A percentile compares a stretch with the other conserved stretches of the same genome.
Evolutionary conservation across 805 yeast species (phyloP).

Genomic region (Metschnikowia rubicola): DNA sequence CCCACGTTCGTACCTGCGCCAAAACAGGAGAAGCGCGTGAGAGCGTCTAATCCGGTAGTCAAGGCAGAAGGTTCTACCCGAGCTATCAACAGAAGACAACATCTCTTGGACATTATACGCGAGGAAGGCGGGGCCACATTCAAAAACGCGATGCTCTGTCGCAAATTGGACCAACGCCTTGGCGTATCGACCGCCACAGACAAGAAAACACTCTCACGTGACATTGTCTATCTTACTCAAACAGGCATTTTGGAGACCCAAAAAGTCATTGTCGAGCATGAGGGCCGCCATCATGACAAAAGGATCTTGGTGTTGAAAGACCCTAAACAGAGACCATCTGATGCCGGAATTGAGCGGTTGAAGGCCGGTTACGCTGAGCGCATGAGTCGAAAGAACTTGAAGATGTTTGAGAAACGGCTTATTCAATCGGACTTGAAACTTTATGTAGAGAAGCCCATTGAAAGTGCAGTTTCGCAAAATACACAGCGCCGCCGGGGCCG

Average conservation of each 20-base stretch:
- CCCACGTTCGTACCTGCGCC: constrained; percentile 10
- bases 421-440: constrained; percentile 15
- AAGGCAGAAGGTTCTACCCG: constrained; percentile 23
- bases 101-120: constrained; percentile 27
- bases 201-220: constrained; percentile 38
- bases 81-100: constrained; percentile 28
- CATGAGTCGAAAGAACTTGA: constrained; percentile 9
- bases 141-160: constrained; percentile 32
- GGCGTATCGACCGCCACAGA: constrained; percentile 32
- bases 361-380: constrained; percentile 17
- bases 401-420: constrained; percentile 8
- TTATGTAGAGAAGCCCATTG: constrained; percentile 11
- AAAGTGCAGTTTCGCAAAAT: not conserved
- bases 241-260: constrained; percentile 22
- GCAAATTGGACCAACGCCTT: constrained; percentile 30
- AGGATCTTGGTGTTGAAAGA: constrained; percentile 31
- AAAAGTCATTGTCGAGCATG: constrained; percentile 22
- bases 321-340: constrained; percentile 26
- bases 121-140: constrained; percentile 38
- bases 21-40: not conserved
- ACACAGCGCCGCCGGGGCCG: constrained; percentile 7
- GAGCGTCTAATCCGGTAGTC: not conserved
- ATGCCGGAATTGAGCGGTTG: constrained; percentile 26
- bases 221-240: constrained; percentile 27
- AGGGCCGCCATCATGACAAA: constrained; percentile 28